Evolutionary conservation across 306 rosid genomes (phyloP), one percentile per base, ranked within the genome.

Genomic region (Medicago truncatula): DNA sequence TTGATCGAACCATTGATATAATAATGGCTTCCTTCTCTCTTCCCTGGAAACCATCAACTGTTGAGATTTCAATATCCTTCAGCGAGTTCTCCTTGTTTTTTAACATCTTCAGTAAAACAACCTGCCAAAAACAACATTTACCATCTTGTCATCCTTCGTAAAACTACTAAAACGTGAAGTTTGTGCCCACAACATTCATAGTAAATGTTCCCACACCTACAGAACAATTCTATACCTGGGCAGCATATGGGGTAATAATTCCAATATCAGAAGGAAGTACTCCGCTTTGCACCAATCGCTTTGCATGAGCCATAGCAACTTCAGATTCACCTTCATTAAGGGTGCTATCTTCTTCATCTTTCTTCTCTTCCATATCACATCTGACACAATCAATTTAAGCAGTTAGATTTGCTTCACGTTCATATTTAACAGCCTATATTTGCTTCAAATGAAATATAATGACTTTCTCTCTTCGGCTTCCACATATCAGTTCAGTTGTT

Each of bases 341-440:
- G 43, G 97, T 92, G 88, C 99, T 95, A 77, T 95, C 99, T 79
- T 90, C 99, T 89, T 95, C 97, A 80, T 95, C 97, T 88, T 95
- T 95, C 83, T 84, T 95, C 83, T 95, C 99, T 84, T 95, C 99
- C 97, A 95, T 92, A 70, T 92, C 97, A 76, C 97, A 95, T 74
- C 97, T 92, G 86, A 82, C 83, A 76, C 71, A 80, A 85, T 74
- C 47, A 71, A 71, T 73, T 78, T 23, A 50, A 77, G 84, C 34
- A 64, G n/a, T 39, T 49, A 36, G 69, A 34, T 53, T 46, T 59
- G 59, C 50, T 53, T 53, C 59, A 23, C 4, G 41, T 41, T 34
- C 38, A 5, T 34, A 34, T 34, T 34, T 46, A 11, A 38, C 70
- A 61, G 67, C 56, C 61, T 31, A 65, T 54, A 63, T 65, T 47